Evolutionary conservation across 2,329 filamentous ascomycete species (phyloP), one percentile per base, ranked within the genome.

Genomic region (Colletotrichum tanaceti): DNA sequence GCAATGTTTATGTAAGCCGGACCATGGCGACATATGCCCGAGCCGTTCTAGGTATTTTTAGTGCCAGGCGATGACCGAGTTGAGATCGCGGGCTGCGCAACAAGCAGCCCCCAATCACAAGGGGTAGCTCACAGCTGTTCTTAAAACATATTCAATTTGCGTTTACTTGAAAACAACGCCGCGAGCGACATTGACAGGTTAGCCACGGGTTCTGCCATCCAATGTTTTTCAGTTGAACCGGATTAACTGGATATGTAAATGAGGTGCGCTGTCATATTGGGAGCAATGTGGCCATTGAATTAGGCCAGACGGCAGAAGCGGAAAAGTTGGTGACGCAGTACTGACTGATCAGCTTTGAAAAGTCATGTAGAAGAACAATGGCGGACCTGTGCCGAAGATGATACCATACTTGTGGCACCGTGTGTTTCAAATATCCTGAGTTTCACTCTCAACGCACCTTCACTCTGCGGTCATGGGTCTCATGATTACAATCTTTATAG

Each of bases 341-440:
- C 20, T 10, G n/a, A 2, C 18, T 11, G 13, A 20, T 18, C n/a
- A 10, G 16, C 9, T 35, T 32, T n/a, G 16, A 18, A 35, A 52
- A 16, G 38, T 16, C 49, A 53, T 13, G 24, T 13, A 44, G 11
- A n/a, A 24, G 43, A 41, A n/a, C 20, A 22, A 16, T 35, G 16
- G 32, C 35, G 35, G 61, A 13, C 52, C 20, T 58, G 32, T 9
- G 18, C 24, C 44, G 11, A 32, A 49, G 46, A 44, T 60, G 55
- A 60, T 22, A 54, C 55, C 41, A n/a, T 28, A 28, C 3, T 10
- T 54, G 55, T 47, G 47, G 63, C 47, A 28, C 20, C n/a, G 24
- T 20, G n/a, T 53, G 63, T 65, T 65, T 65, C 63, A 60, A 53
- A 20, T 53, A 32, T 14, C 18, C 18, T 14, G 28, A 10, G 7